A percentile compares a stretch with the other conserved stretches of the same genome.
phyloP scores from a whole-genome alignment of 352 stramenopile species.

The Blastocystis sp. region DNA sequence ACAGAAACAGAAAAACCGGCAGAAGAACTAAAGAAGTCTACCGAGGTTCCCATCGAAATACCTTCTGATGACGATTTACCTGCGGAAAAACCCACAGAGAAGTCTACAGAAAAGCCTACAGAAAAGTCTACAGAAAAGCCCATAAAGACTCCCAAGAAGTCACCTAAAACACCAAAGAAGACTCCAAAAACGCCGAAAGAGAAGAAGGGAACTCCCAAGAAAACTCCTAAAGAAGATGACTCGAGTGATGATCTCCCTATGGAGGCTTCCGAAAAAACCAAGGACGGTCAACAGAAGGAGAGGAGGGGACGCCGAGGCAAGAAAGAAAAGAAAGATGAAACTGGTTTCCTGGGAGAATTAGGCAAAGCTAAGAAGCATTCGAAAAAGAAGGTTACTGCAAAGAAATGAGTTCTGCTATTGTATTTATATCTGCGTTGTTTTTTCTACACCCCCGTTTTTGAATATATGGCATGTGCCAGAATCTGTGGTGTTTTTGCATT shows the following conservation, averaged over 20 bases:
- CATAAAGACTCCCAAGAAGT: neutral
- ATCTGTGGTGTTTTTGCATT: too few relatives aligned
- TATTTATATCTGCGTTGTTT: conserved; percentile 41
- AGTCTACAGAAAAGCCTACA: neutral
- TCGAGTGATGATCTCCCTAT: neutral
- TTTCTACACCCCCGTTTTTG: neutral
- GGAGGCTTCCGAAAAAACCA: neutral
- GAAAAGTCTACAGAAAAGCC: neutral
- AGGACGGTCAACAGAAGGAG: neutral
- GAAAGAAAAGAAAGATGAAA: conserved; percentile 20
- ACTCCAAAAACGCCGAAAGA: neutral
- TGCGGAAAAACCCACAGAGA: neutral
- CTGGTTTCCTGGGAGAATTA: neutral
- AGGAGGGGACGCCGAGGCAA: neutral
- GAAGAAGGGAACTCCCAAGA: neutral
- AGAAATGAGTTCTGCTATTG: conserved; percentile 14
- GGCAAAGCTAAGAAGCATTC: conserved; percentile 18
- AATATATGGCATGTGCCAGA: too few relatives aligned
- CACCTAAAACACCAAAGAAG: neutral
- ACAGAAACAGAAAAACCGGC: neutral
- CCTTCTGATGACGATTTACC: neutral
- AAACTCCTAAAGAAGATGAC: neutral
- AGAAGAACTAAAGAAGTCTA: neutral
- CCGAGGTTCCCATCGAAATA: neutral
- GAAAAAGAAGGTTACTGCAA: conserved; percentile 37